Conservation (phyloP, 768 basidiomycete genomes). For the Clavulina sp. region DNA sequence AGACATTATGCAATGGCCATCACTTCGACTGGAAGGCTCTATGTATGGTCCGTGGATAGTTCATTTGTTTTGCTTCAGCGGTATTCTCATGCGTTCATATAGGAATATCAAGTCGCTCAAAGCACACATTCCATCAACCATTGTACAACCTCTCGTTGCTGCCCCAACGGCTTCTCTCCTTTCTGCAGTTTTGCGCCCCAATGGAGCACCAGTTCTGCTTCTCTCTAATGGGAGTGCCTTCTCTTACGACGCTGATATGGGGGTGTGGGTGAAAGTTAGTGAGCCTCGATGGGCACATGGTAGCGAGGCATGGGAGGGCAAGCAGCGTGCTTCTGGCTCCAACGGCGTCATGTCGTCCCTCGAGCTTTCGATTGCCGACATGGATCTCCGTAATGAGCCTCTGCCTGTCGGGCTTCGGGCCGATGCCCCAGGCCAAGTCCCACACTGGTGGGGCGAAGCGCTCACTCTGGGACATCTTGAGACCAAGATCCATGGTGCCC, state of each 20-base stretch:
- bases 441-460: slow-evolving; percentile 69
- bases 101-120: slow-evolving; percentile 63
- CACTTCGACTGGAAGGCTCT: slow-evolving; percentile 52
- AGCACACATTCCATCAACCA: slow-evolving; percentile 46
- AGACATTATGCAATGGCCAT: slow-evolving; percentile 52
- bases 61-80: neutral
- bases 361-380: slow-evolving; percentile 16
- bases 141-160: slow-evolving; percentile 40
- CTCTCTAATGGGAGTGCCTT: slow-evolving; percentile 64
- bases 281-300: slow-evolving; percentile 76
- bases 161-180: slow-evolving; percentile 42
- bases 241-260: slow-evolving; percentile 54
- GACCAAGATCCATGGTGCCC: slow-evolving; percentile 56
- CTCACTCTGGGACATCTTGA: slow-evolving; percentile 82
- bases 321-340: slow-evolving; percentile 29
- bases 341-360: slow-evolving; percentile 11
- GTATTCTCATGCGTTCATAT: neutral
- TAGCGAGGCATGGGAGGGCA: slow-evolving; percentile 67
- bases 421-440: slow-evolving; percentile 15
- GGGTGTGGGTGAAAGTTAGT: slow-evolving; percentile 55
- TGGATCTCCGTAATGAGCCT: neutral
- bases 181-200: slow-evolving; percentile 51
- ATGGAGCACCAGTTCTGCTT: slow-evolving; percentile 61
- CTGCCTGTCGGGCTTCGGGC: too few species aligned
- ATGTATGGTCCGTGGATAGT: slow-evolving; percentile 42